Conservation (phyloP, 495 filamentous ascomycete species). For the Penicillium goetzii region DNA sequence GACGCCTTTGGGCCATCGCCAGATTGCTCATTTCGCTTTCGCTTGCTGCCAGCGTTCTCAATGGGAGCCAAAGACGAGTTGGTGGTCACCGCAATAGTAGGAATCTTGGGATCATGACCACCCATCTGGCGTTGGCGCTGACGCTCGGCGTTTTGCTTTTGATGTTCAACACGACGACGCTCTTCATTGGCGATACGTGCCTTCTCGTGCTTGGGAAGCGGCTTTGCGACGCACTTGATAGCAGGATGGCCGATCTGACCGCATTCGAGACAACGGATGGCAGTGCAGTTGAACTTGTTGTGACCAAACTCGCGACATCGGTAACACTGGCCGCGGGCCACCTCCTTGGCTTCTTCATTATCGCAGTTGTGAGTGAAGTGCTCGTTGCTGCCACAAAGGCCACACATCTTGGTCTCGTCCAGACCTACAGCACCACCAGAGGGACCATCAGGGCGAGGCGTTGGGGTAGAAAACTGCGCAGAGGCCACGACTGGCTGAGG, state of each 20-base stretch:
- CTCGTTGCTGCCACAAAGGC: slow-evolving; percentile 50
- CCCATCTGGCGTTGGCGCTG: slow-evolving; percentile 49
- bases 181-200: slow-evolving; percentile 40
- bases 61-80: slow-evolving; percentile 17
- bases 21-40: slow-evolving; percentile 47
- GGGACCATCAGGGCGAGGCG: slow-evolving; percentile 36
- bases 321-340: slow-evolving; percentile 43
- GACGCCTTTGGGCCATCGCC: slow-evolving; percentile 32
- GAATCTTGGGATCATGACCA: slow-evolving; percentile 52
- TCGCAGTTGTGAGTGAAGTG: slow-evolving; percentile 55
- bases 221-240: slow-evolving; percentile 36
- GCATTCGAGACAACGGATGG: slow-evolving; percentile 51
- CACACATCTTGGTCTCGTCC: slow-evolving; percentile 48
- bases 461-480: slow-evolving; percentile 32
- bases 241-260: slow-evolving; percentile 50
- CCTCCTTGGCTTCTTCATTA: slow-evolving; percentile 45
- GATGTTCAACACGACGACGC: slow-evolving; percentile 31
- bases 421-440: slow-evolving; percentile 52
- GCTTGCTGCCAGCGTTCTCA: slow-evolving; percentile 40
- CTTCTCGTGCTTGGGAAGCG: slow-evolving; percentile 43
- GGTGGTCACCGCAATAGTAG: slow-evolving; percentile 43
- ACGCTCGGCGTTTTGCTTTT: slow-evolving; percentile 41
- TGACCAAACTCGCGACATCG: slow-evolving; percentile 51
- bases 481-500: slow-evolving; percentile 34
- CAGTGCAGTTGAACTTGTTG: slow-evolving; percentile 40